Percentiles rank a stretch among this genome's conserved stretches.
Conservation (phyloP, 257 asterid species). For the Apocynum venetum region DNA sequence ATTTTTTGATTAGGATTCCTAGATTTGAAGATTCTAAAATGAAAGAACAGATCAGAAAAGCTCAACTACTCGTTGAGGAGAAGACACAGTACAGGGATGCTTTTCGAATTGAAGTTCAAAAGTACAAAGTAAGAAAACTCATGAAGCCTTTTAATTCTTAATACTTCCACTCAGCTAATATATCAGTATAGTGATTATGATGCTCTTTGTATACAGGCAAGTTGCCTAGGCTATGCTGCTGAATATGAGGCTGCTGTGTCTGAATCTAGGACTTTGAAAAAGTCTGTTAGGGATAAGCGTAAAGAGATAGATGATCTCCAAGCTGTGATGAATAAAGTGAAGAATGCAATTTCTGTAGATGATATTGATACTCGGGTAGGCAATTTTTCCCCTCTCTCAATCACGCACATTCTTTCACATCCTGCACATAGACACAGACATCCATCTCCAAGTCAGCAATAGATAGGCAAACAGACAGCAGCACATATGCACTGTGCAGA, state of each 20-base stretch:
- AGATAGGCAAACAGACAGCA: not conserved
- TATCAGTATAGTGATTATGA: constrained; percentile 1
- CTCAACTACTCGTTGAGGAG: constrained; percentile 68
- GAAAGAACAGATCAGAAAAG: constrained; percentile 56
- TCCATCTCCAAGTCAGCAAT: not conserved
- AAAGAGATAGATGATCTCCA: constrained; percentile 78
- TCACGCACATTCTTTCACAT: not conserved
- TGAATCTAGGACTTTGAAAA: constrained; percentile 57
- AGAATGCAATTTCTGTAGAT: constrained; percentile 81
- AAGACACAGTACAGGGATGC: constrained; percentile 70
- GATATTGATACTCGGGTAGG: constrained; percentile 76
- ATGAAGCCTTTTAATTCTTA: constrained; percentile 5
- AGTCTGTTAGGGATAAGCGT: constrained; percentile 69
- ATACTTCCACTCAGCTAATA: not conserved
- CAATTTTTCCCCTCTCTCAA: not conserved
- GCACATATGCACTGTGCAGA: not conserved
- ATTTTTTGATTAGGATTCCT: constrained; percentile 56
- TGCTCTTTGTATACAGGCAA: constrained; percentile 49
- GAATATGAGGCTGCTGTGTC: constrained; percentile 67
- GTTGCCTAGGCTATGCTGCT: constrained; percentile 49
- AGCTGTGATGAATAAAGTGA: constrained; percentile 67
- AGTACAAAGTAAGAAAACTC: constrained; percentile 48
- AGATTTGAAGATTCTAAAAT: constrained; percentile 59
- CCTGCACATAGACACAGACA: not conserved
- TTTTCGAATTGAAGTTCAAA: constrained; percentile 60